Percentiles rank a stretch among this genome's conserved stretches.
Conservation (phyloP, 2,329 filamentous ascomycete species). For the Cladosporium sp. region DNA sequence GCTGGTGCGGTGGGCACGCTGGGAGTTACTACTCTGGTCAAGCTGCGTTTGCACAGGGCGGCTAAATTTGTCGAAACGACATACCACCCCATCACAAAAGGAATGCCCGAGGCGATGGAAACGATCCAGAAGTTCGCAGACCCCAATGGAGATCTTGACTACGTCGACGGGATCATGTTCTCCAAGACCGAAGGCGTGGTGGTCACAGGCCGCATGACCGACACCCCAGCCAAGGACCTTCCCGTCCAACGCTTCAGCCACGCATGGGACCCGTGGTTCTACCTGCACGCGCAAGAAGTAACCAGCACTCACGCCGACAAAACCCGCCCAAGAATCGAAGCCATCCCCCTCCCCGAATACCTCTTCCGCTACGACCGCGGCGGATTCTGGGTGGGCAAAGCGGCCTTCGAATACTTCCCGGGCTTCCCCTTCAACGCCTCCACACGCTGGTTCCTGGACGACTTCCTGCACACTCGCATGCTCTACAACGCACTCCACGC, state of each 20-base stretch:
- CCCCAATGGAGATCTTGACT: constrained; percentile 58
- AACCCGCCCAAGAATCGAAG: constrained; percentile 28
- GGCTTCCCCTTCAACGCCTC: constrained; percentile 59
- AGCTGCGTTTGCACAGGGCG: constrained; percentile 45
- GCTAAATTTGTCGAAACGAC: constrained; percentile 48
- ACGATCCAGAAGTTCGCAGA: constrained; percentile 34
- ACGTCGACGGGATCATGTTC: constrained; percentile 50
- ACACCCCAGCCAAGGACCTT: constrained; percentile 27
- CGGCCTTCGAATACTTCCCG: constrained; percentile 61
- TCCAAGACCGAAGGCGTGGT: constrained; percentile 39
- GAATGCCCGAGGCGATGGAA: constrained; percentile 46
- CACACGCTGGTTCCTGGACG: constrained; percentile 59
- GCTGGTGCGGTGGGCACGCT: constrained; percentile 64
- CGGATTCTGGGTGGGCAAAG: constrained; percentile 62
- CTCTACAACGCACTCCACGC: constrained; percentile 64
- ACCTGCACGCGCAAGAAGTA: constrained; percentile 57
- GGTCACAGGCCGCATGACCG: constrained; percentile 46
- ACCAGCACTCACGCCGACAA: constrained; percentile 13
- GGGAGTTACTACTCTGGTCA: constrained; percentile 62
- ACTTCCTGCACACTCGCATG: constrained; percentile 59
- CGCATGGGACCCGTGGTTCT: constrained; percentile 67
- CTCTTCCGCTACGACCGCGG: constrained; percentile 61
- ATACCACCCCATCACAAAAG: constrained; percentile 43
- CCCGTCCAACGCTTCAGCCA: constrained; percentile 48
- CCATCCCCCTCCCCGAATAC: constrained; percentile 49